Base-by-base conservation (phyloP, 441 rosid genomes). In the Rhodomyrtus psidioides region DNA sequence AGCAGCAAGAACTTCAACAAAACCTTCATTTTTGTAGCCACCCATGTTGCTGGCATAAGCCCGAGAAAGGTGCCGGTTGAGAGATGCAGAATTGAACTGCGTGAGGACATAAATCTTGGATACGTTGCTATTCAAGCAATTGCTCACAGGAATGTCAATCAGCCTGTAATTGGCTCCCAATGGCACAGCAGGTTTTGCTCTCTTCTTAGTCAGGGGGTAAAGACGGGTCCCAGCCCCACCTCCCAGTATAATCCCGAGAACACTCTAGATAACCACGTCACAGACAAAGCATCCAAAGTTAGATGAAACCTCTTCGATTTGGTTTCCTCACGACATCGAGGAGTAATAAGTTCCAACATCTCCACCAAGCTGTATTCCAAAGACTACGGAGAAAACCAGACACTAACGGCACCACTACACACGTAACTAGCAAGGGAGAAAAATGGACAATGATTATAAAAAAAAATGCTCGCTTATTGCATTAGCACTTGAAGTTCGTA, bases 171-270 rank as follows among this genome's bases (percentile, higher is more conserved):
- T 97, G 14, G 98, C 99, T 86, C 99, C 98, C 83, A 97, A 88
- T 19, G 98, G 99, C 53, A 97, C 98, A 34, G 98, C 99, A 46
- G 98, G 98, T 84, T 96, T 96, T 5, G 99, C 98, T 92, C 99
- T 94, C 93, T 97, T 95, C 93, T 96, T 96, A 12, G 99, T 95
- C 0, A 95, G 93, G 12, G 99, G 99, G 86, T 96, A 95, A 39
- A 96, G 95, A 24, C 98, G 92, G n/a, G 98, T 96, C 83, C 99
- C 98, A 60, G 98, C 99, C 17, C 99, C 99, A 55, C 99, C 99
- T 92, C 99, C 98, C 49, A 96, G 94, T 62, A 95, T 96, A 84
- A 96, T 93, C 54, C 98, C 99, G 83, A 96, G 90, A 81, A 96
- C 99, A 91, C 99, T 96, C 99, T 96, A 90, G 86, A 85, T 86